Evolutionary conservation across 768 basidiomycete species (phyloP).

Genomic region (Lentinula lateritia): DNA sequence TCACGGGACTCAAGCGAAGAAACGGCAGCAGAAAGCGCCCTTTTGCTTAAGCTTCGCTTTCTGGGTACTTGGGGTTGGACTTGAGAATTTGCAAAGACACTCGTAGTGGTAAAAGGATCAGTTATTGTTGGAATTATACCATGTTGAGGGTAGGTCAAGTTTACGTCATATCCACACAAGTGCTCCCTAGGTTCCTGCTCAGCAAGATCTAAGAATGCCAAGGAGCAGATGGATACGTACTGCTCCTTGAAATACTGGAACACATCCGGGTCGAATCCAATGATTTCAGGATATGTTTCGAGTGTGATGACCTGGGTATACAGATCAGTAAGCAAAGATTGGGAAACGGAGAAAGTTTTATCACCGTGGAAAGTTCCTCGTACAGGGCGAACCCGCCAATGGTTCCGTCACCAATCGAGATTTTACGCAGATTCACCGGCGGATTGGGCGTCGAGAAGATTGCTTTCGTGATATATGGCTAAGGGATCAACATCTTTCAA

Average conservation of each 20-base stretch:
- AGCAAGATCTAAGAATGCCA: neutral
- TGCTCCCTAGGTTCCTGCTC: conserved; percentile 22
- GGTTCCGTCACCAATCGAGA: conserved; percentile 72
- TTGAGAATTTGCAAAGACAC: neutral
- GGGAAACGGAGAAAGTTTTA: conserved; percentile 54
- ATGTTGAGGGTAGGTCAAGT: conserved; percentile 42
- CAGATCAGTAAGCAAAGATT: neutral
- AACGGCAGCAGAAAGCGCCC: conserved; percentile 23
- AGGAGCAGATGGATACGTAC: neutral
- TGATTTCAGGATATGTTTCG: conserved; percentile 72
- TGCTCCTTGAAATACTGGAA: conserved; percentile 54
- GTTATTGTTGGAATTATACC: conserved; percentile 22
- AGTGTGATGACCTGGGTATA: conserved; percentile 43
- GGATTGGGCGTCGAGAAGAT: conserved; percentile 60
- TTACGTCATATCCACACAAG: conserved; percentile 44
- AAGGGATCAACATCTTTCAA: neutral
- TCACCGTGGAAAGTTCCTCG: conserved; percentile 50
- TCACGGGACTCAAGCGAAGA: neutral
- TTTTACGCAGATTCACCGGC: conserved; percentile 61
- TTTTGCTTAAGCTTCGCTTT: conserved; percentile 26
- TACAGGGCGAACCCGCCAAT: conserved; percentile 48
- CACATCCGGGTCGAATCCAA: conserved; percentile 63
- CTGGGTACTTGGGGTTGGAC: conserved; percentile 9
- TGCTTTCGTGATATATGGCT: conserved; percentile 75
- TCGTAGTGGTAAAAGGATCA: conserved; percentile 23